These are phyloP conservation scores for Diphasiastrum complanatum DNA, from an alignment of 83 land plant species.

Conservation along the genomic window DNA sequence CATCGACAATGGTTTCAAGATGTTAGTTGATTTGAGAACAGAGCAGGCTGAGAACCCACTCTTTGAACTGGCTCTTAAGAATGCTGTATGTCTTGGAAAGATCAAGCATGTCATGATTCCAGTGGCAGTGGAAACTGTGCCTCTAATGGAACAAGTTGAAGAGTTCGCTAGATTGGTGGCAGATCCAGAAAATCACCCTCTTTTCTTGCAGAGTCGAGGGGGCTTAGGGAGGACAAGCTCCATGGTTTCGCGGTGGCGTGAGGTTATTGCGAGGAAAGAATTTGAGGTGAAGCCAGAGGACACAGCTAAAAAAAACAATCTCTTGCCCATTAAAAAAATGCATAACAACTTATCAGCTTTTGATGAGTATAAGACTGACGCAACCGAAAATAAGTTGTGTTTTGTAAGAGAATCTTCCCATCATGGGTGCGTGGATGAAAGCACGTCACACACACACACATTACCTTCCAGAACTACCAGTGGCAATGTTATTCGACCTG, in stretches of 20 bases:
- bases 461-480: no score
- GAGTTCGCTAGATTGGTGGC: conserved; percentile 66
- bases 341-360: background rate
- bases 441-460: no score
- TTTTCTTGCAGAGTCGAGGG: conserved; percentile 80
- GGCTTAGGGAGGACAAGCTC: conserved; percentile 79
- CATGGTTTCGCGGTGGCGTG: conserved; percentile 96
- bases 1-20: conserved; percentile 60
- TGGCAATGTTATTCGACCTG: no score
- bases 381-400: no score
- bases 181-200: conserved; percentile 44
- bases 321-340: background rate
- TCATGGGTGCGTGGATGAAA: no score
- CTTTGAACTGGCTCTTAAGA: conserved; percentile 39
- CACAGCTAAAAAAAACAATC: background rate
- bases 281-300: conserved; percentile 6
- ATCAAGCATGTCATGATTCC: conserved; percentile 58
- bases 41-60: conserved; percentile 56
- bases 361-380: no score
- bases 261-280: conserved; percentile 42
- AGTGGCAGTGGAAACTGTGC: conserved; percentile 67
- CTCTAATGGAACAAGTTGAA: conserved; percentile 76
- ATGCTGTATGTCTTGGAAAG: conserved; percentile 49
- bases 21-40: conserved; percentile 80
- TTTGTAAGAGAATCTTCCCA: no score